Base-by-base conservation (phyloP, 306 rosid genomes). In the Glycine latifolia region DNA sequence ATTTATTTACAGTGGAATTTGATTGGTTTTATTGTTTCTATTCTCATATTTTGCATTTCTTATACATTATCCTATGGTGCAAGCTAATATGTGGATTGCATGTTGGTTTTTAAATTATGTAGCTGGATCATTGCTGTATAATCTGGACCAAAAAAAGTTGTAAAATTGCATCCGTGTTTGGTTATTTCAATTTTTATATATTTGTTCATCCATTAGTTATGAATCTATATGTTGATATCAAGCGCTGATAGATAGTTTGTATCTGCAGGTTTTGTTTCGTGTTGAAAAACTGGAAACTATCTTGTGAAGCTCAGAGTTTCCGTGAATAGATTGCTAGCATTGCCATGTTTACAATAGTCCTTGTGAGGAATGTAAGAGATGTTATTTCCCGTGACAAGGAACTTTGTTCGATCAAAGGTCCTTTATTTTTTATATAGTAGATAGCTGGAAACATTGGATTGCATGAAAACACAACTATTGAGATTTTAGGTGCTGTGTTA, bases 361-460 rank as follows among this genome's bases (percentile, higher is more conserved):
- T 67, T 73, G 70, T 77, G 72, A 68, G 78, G 81, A 82, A 26
- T 79, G 44, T 52, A 37, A 75, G 75, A 50, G 17, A 70, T 15
- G 31, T 17, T 82, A 74, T 61, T 49, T 47, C 62, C 75, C 13
- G 12, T 66, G 44, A 46, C 50, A 37, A 47, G 71, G 20, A 82
- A 75, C 54, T 52, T 74, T 82, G 31, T 26, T 26, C 2, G 31
- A 26, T 50, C 49, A 54, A 79, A 47, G 82, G 31, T 26, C 31
- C 31, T 26, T 20, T 20, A 0, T 20, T 70, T 14, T 14, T 62
- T 66, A 12, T 35, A 16, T 70, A 9, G 75, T 79, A 49, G 60
- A 55, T 75, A 52, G 84, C 68, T 85, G 79, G 84, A 78, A 78
- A 54, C 48, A 76, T 79, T 73, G 81, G 61, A 58, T 80, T 81